Conservation (phyloP, 163 green algal species). For the Volvox carteri region DNA sequence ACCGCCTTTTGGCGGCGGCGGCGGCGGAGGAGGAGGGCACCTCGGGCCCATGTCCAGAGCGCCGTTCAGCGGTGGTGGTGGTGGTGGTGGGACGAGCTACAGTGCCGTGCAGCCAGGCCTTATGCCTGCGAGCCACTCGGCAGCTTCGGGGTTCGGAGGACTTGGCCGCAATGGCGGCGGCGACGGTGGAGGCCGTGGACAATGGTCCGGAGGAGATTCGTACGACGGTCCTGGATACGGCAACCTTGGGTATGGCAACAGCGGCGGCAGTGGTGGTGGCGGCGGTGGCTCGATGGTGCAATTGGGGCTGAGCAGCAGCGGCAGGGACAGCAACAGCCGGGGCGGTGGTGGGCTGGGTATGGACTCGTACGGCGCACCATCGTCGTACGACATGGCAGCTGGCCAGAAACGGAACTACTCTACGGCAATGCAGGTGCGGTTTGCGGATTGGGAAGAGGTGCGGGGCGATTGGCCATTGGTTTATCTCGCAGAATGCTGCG, state of each 20-base stretch:
- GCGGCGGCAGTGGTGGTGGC: background rate
- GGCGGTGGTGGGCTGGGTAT: background rate
- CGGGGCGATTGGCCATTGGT: no score
- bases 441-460: no score
- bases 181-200: background rate
- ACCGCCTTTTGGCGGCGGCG: no score
- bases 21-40: background rate
- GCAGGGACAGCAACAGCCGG: background rate
- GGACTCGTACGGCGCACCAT: conserved; percentile 7
- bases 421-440: conserved; percentile 46
- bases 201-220: background rate
- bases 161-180: background rate
- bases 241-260: background rate
- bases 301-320: background rate
- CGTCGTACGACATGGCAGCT: conserved; percentile 39
- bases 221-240: background rate
- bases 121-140: background rate
- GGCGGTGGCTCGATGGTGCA: conserved; percentile 49
- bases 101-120: conserved; percentile 20
- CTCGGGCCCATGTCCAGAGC: background rate
- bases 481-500: no score
- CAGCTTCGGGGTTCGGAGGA: background rate
- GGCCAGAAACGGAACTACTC: conserved; percentile 54
- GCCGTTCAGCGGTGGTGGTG: background rate
- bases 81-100: conserved; percentile 15